Base-by-base conservation (phyloP, 1,139 yeast genomes). In the Yamadazyma taylorii region DNA sequence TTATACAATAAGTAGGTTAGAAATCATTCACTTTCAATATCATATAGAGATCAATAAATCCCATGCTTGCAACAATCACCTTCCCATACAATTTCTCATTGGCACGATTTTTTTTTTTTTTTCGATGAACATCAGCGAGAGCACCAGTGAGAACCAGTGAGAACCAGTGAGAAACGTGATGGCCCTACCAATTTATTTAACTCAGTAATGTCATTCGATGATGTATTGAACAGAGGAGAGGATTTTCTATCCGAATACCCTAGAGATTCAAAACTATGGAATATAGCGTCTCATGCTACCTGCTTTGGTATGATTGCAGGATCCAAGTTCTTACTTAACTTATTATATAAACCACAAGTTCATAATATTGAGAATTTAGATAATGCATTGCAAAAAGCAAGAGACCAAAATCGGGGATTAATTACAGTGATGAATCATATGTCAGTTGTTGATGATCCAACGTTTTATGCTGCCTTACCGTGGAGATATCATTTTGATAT, bases 401-500 rank as follows among this genome's bases (percentile, higher is more conserved):
- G 83, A 38, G 48, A 53, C 1, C 94, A 88, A 52, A 78, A 85
- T 44, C 65, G 97, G 34, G 83, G 94, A 0, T 58, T 90, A 4
- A 51, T 90, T 40, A 88, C 97, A 0, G 78, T 90, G n/a, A 88
- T 90, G 95, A 92, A 92, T 58, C 98, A 92, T 55, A 86, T 89
- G 84, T 85, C 96, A 2, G 88, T 86, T 39, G 84, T 89, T 17
- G 98, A 92, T 56, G 98, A 92, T 53, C 98, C 98, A 0, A 73
- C 87, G 22, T 67, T 88, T 36, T 92, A 95, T 84, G 96, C 95
- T 0, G 78, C 86, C 32, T 68, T 90, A 42, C 97, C 97, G 0
- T 73, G 81, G 77, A 69, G 79, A 34, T 79, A 77, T 48, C 84
- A 79, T 47, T 61, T 66, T 15, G 78, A 81, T 42, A 65, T 86